Evolutionary conservation across 441 rosid species (phyloP), one percentile per base, ranked within the genome.

Genomic region (Breynia disticha): DNA sequence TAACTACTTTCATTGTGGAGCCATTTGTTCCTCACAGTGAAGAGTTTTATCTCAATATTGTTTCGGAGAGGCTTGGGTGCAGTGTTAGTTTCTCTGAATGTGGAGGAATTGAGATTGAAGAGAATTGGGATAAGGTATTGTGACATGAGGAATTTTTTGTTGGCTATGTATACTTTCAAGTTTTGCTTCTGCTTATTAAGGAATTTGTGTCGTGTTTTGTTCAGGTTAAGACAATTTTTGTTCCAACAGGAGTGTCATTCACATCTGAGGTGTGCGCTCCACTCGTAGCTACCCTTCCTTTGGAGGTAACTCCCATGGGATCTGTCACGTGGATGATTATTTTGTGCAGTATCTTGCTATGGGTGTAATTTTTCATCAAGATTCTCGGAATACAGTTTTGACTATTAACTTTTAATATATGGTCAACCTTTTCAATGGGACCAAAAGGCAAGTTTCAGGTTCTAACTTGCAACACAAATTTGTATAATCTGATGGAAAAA

Each of bases 71-170:
- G 69, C 95, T 87, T 66, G 91, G 95, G 11, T 72, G 78, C 72
- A 82, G 81, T 63, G 65, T 90, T 46, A 86, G 89, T 71, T 90
- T 86, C 73, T 90, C 95, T 38, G 95, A 84, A 67, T 90, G 94
- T 55, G 95, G 95, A 3, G 97, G 97, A n/a, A 84, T 86, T 67
- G 97, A 89, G 35, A 84, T 89, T 45, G 97, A 89, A 84, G 97
- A 86, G 72, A 89, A 89, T 47, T 89, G 94, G 97, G 89, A 84
- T 71, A 89, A 89, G 80, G 97, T 75, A 35, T 16, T 28, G 8
- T 12, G 5, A 9, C 7, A 4, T 28, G 12, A 7, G 50, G 7
- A 11, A 54, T 11, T 16, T 8, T 16, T 11, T 45, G 35, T 15
- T 48, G 12, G 2, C 50, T 16, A 43, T 48, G 19, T 62, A 13